A percentile compares a stretch with the other conserved stretches of the same genome.
Evolutionary conservation across 2,329 filamentous ascomycete genomes (phyloP).

Genomic region (Phaeosphaeria sp.): DNA sequence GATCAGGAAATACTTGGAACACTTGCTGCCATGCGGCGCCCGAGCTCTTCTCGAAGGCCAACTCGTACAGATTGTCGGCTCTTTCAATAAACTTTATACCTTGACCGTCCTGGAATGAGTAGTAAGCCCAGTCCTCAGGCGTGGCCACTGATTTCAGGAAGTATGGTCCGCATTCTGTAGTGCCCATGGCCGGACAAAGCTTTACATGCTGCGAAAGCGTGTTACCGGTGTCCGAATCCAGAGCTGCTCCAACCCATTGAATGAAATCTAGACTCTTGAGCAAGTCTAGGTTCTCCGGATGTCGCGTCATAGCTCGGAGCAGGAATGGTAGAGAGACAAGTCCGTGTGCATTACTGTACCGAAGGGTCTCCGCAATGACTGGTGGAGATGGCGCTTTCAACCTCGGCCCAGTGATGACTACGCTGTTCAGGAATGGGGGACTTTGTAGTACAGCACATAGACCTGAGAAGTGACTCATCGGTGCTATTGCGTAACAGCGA

Average conservation of each 20-base stretch:
- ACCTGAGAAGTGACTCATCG: constrained; percentile 6
- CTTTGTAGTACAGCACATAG: constrained; percentile 5
- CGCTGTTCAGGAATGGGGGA: constrained; percentile 3
- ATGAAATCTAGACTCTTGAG: constrained; percentile 6
- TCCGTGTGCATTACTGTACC: constrained; percentile 3
- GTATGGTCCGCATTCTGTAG: constrained; percentile 11
- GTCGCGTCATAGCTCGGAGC: neutral
- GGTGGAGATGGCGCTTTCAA: neutral
- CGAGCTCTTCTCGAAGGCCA: constrained; percentile 3
- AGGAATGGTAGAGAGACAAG: neutral
- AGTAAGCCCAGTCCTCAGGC: constrained; percentile 11
- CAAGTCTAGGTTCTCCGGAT: neutral
- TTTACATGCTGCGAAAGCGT: neutral
- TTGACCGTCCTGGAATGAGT: constrained; percentile 3
- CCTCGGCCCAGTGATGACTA: constrained; percentile 1
- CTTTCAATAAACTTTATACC: constrained; percentile 4
- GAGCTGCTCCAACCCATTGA: constrained; percentile 8
- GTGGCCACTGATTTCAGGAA: constrained; percentile 1
- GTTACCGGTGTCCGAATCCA: constrained; percentile 1
- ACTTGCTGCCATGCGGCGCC: constrained; percentile 16
- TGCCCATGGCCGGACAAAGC: constrained; percentile 5
- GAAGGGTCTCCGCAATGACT: neutral
- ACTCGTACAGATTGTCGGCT: constrained; percentile 7
- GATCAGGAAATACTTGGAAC: constrained; percentile 29
- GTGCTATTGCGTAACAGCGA: neutral